Conservation (phyloP, 2,329 filamentous ascomycete genomes). For the Colletotrichum sidae region DNA sequence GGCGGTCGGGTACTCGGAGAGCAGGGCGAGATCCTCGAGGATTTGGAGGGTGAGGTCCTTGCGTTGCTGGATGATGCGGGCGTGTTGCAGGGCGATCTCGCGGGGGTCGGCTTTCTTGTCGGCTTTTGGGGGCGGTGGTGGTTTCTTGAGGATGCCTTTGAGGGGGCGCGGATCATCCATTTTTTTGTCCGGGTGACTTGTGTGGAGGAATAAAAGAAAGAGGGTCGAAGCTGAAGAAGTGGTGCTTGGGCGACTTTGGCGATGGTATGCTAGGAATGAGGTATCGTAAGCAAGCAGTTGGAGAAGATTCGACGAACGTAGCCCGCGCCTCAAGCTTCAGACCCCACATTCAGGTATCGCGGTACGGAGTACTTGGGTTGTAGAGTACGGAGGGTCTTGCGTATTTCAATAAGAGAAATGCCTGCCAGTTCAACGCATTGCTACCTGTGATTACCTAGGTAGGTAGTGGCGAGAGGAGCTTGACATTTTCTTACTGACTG, state of each 20-base stretch:
- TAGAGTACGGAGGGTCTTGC: background rate
- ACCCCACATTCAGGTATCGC: slow-evolving; percentile 24
- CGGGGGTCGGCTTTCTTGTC: slow-evolving; percentile 57
- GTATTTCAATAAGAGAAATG: background rate
- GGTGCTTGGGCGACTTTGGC: background rate
- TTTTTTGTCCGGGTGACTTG: slow-evolving; percentile 35
- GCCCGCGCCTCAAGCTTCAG: slow-evolving; percentile 8
- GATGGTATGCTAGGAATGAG: background rate
- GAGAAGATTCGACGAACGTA: slow-evolving; percentile 22
- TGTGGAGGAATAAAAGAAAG: background rate
- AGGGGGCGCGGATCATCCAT: slow-evolving; percentile 58
- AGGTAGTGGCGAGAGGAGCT: too few species aligned
- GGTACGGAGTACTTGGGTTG: background rate
- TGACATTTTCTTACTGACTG: too few species aligned
- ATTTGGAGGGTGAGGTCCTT: slow-evolving; percentile 83
- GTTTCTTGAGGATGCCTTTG: slow-evolving; percentile 73
- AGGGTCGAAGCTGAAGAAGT: background rate
- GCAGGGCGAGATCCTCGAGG: slow-evolving; percentile 75
- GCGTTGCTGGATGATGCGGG: slow-evolving; percentile 82
- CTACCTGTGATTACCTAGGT: too few species aligned
- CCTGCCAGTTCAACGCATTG: too few species aligned
- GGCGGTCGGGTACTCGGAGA: slow-evolving; percentile 69
- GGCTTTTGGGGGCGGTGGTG: slow-evolving; percentile 52
- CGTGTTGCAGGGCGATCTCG: slow-evolving; percentile 83
- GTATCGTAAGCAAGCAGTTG: slow-evolving; percentile 9